A percentile compares a stretch with the other conserved stretches of the same genome.
Conservation (phyloP, 129 eudicot genomes). For the Centella asiatica region DNA sequence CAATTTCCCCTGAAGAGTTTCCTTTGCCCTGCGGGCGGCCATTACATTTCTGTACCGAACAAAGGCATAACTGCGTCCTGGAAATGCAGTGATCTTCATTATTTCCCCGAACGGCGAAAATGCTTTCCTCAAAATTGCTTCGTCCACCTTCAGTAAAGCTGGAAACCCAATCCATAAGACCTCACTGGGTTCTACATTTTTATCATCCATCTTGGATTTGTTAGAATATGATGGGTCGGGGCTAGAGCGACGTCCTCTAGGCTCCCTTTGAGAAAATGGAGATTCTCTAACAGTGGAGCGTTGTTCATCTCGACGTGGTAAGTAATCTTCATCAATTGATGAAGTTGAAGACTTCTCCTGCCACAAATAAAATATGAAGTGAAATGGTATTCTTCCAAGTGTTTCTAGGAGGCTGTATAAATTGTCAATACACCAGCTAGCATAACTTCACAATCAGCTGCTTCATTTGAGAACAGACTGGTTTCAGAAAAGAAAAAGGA, state of each 20-base stretch:
- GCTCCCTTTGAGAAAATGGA: conserved; percentile 45
- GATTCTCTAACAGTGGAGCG: conserved; percentile 41
- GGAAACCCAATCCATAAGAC: conserved; percentile 94
- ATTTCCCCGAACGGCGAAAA: conserved; percentile 85
- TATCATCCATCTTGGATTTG: conserved; percentile 37
- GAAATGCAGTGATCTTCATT: conserved; percentile 71
- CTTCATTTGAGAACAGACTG: neutral
- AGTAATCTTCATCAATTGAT: conserved; percentile 41
- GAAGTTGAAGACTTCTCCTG: conserved; percentile 67
- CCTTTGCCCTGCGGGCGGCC: conserved; percentile 71
- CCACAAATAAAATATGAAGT: conserved; percentile 17
- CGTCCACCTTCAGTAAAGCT: conserved; percentile 68
- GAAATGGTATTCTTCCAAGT: conserved; percentile 10
- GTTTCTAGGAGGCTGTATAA: conserved; percentile 6
- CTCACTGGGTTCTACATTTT: conserved; percentile 62
- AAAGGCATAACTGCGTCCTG: conserved; percentile 82
- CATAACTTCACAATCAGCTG: neutral
- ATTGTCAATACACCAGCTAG: neutral
- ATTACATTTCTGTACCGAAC: conserved; percentile 47
- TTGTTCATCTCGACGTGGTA: conserved; percentile 47
- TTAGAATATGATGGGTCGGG: conserved; percentile 39
- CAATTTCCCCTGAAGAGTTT: conserved; percentile 66
- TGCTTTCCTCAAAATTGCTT: conserved; percentile 51
- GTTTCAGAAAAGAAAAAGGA: neutral
- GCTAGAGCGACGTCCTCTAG: conserved; percentile 39